Percentiles rank a stretch among this genome's conserved stretches.
Evolutionary conservation across 83 land plant species (phyloP).

Genomic region (Picea engelmannii): DNA sequence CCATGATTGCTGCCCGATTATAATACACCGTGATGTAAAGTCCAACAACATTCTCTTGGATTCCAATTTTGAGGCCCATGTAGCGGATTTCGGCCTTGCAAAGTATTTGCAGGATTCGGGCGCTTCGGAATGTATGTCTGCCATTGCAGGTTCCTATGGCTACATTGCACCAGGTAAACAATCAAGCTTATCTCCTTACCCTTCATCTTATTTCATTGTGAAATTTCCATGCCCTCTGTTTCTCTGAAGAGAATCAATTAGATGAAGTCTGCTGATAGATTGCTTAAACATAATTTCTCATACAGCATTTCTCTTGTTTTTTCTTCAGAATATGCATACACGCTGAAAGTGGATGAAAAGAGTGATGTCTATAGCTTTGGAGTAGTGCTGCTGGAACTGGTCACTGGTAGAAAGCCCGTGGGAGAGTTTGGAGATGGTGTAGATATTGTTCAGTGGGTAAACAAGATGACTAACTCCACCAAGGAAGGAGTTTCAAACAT

Average conservation of each 20-base stretch:
- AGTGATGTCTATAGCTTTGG: conserved; percentile 69
- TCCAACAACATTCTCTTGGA: conserved; percentile 64
- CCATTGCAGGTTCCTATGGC: conserved; percentile 71
- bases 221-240: not conserved
- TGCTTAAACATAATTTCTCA: not conserved
- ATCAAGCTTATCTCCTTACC: not conserved
- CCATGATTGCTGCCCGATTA: conserved; percentile 69
- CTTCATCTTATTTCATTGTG: not conserved
- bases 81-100: conserved; percentile 70
- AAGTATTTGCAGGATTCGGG: conserved; percentile 56
- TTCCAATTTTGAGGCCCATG: conserved; percentile 62
- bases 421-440: conserved; percentile 59
- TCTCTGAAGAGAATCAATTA: not conserved
- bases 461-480: conserved; percentile 26
- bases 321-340: conserved; percentile 56
- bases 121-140: conserved; percentile 65
- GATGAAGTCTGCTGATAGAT: not conserved
- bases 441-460: conserved; percentile 40
- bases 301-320: not conserved
- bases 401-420: conserved; percentile 54
- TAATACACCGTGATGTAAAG: conserved; percentile 68
- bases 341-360: conserved; percentile 61
- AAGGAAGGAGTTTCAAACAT: conserved; percentile 59
- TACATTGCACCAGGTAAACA: conserved; percentile 71
- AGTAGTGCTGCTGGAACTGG: conserved; percentile 52